phyloP scores from a whole-genome alignment of 2,329 filamentous ascomycete species.

The Calcarisporium arbuscula region DNA sequence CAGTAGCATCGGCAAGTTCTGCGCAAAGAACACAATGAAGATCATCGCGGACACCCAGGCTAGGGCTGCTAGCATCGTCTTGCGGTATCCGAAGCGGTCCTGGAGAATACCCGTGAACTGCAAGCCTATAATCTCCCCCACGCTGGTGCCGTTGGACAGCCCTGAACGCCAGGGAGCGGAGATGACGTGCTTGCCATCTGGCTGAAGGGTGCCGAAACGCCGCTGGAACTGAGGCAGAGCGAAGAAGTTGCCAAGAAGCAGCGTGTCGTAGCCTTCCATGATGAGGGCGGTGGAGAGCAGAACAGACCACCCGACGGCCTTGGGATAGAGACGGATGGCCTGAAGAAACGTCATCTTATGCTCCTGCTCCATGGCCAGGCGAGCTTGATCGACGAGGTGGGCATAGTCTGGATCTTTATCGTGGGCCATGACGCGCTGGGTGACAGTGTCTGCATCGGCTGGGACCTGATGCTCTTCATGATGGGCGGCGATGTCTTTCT shows the following conservation, averaged over 20 bases:
- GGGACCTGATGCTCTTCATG: too few relatives aligned
- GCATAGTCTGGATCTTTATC: too few relatives aligned
- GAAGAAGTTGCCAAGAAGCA: slow-evolving; percentile 29
- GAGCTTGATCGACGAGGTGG: too few relatives aligned
- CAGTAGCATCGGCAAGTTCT: slow-evolving; percentile 29
- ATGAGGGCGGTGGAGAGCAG: slow-evolving; percentile 30
- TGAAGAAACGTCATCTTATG: too few relatives aligned
- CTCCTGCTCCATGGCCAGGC: too few relatives aligned
- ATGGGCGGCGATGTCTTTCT: too few relatives aligned
- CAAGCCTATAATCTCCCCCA: slow-evolving; percentile 43
- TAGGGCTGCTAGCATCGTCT: slow-evolving; percentile 30
- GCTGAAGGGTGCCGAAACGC: slow-evolving; percentile 15
- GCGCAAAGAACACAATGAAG: slow-evolving; percentile 40
- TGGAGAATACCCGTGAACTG: slow-evolving; percentile 39
- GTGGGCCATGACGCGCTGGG: too few relatives aligned
- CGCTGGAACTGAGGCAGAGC: slow-evolving; percentile 21
- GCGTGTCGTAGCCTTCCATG: slow-evolving; percentile 37
- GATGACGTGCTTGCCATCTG: slow-evolving; percentile 26
- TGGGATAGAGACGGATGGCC: slow-evolving; percentile 24
- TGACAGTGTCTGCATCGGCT: too few relatives aligned
- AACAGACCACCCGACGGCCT: slow-evolving; percentile 31
- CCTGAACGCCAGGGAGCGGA: slow-evolving; percentile 44
- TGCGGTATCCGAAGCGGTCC: slow-evolving; percentile 34
- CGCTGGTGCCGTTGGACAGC: slow-evolving; percentile 34
- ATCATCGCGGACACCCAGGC: slow-evolving; percentile 32